Base-by-base conservation (phyloP, 257 asterid species). In the Rhazya stricta region DNA sequence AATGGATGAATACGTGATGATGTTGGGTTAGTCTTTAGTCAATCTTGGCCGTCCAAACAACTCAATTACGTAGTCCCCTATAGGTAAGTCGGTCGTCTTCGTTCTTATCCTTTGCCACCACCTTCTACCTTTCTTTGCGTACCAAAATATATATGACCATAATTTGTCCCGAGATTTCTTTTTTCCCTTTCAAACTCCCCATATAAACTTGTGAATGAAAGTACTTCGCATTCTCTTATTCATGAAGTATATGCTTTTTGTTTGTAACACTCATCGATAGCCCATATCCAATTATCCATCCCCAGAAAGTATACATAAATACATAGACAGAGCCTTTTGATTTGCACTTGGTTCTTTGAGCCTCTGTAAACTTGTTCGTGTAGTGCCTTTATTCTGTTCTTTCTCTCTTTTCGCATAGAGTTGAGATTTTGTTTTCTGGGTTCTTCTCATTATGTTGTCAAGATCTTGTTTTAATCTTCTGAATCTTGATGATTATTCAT, bases 391-490 rank as follows among this genome's bases (percentile, higher is more conserved):
- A 60, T 60, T 60, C 37, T 27, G 36, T 58, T 58, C 11, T 36
- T 29, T 66, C 30, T 37, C 41, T 1, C 54, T n/a, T 15, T 75
- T 32, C 32, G 61, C 30, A 16, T 4, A 53, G 67, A 41, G 61
- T 41, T 72, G 36, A n/a, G 15, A 77, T 71, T 73, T 63, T 21
- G 45, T 0, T 51, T 50, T 50, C 45, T 30, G 74, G 78, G 76
- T 71, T 63, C 3, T 43, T 37, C 46, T 23, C 56, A 72, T 67
- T 74, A 91, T 91, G 97, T 81, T 91, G 83, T 91, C 97, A 48
- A 85, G 93, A 89, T 91, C 97, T 78, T 91, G 83, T 78, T 87
- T 92, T 78, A 90, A 90, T 89, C 88, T 90, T 25, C 67, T 88
- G 54, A 90, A 85, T 76, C 83, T 87, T 10, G 97, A 92, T 63